phyloP scores from a whole-genome alignment of 805 yeast species.

The Jamesozyma lodderae region DNA sequence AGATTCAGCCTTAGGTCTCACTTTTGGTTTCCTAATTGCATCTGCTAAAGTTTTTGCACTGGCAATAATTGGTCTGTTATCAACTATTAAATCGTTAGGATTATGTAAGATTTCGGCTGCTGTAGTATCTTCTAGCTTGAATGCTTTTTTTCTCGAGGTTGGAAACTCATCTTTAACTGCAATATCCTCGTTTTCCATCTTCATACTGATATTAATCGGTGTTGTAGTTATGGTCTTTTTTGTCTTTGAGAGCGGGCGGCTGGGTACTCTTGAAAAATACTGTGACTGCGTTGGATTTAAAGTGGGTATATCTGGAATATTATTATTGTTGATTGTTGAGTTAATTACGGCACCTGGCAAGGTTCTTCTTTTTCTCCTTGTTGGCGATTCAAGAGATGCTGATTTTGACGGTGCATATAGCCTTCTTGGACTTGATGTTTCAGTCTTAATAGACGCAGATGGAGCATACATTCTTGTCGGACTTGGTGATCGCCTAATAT shows the following conservation, averaged over 20 bases:
- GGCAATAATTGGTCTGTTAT: slow-evolving; percentile 26
- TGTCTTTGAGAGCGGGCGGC: too few species aligned
- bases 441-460: background rate
- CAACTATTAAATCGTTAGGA: slow-evolving; percentile 21
- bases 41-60: slow-evolving; percentile 24
- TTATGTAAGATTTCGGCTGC: slow-evolving; percentile 30
- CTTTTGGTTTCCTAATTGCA: slow-evolving; percentile 14
- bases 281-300: too few species aligned
- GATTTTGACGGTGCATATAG: slow-evolving; percentile 5
- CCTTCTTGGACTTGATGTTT: slow-evolving; percentile 8
- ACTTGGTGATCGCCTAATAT: slow-evolving; percentile 2
- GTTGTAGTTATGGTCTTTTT: background rate
- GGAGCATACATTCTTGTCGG: slow-evolving; percentile 9
- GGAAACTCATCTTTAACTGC: background rate
- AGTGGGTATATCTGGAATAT: background rate
- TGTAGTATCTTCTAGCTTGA: slow-evolving; percentile 17
- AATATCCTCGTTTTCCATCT: background rate
- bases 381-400: background rate
- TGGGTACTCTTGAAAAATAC: too few species aligned
- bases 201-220: background rate
- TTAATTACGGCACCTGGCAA: too few species aligned
- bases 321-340: background rate
- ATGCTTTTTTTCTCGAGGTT: background rate
- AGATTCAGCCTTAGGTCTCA: background rate
- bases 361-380: background rate